Conservation (phyloP, 129 eudicot genomes). For the Artemisia tridentata region DNA sequence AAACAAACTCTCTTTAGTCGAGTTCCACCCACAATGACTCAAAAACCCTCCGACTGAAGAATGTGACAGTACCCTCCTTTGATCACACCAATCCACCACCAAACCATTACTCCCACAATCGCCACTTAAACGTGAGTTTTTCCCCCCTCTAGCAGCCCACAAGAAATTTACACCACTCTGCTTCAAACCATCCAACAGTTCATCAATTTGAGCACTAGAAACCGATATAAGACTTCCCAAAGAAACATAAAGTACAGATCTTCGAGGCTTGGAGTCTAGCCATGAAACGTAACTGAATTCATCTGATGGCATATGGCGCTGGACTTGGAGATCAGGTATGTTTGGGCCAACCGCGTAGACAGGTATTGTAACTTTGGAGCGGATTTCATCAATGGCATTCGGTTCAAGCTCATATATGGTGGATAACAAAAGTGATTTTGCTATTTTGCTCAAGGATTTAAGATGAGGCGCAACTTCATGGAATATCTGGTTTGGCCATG, state of each 20-base stretch:
- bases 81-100: conserved; percentile 42
- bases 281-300: conserved; percentile 31
- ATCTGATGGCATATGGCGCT: not conserved
- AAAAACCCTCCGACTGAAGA: conserved; percentile 32
- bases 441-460: conserved; percentile 23
- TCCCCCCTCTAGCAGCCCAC: conserved; percentile 36
- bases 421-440: conserved; percentile 45
- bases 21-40: conserved; percentile 49
- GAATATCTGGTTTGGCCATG: conserved; percentile 21
- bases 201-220: conserved; percentile 45
- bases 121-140: conserved; percentile 3
- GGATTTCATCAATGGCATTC: conserved; percentile 24
- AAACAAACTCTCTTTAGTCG: conserved; percentile 25
- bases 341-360: conserved; percentile 32
- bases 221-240: conserved; percentile 49
- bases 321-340: conserved; percentile 15
- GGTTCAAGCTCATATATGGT: conserved; percentile 51
- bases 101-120: conserved; percentile 28
- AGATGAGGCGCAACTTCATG: not conserved
- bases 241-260: conserved; percentile 41
- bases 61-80: conserved; percentile 36
- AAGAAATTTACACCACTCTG: conserved; percentile 34
- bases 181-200: conserved; percentile 36
- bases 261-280: conserved; percentile 45
- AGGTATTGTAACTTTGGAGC: conserved; percentile 20